Conservation (phyloP, 2,329 filamentous ascomycete genomes). For the Gnomoniopsis smithogilvyi region DNA sequence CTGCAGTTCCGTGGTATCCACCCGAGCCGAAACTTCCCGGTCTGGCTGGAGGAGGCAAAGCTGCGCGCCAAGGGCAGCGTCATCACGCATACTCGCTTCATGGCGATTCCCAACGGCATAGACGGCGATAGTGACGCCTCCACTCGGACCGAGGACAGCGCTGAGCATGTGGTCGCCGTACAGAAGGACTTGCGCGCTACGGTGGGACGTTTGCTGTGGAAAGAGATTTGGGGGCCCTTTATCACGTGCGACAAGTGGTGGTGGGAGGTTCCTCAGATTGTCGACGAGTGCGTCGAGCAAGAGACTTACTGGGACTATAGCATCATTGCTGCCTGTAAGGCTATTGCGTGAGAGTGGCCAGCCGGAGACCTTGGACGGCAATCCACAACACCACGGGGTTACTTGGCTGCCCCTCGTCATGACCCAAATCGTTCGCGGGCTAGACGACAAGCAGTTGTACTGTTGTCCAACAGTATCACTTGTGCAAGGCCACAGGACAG, state of each 20-base stretch:
- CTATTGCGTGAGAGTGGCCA: constrained; percentile 19
- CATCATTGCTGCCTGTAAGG: constrained; percentile 53
- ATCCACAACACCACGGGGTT: not conserved
- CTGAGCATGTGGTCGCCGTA: constrained; percentile 21
- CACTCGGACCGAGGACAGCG: constrained; percentile 12
- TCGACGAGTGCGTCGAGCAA: constrained; percentile 51
- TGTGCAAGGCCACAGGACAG: no score
- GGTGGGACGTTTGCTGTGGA: constrained; percentile 57
- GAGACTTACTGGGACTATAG: constrained; percentile 59
- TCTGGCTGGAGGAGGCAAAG: constrained; percentile 55
- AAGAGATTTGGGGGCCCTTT: constrained; percentile 55
- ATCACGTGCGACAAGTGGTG: constrained; percentile 53
- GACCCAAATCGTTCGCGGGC: not conserved
- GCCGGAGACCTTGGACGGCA: not conserved
- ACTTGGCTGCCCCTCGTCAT: no score
- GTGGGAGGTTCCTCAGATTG: constrained; percentile 57
- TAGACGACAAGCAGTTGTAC: no score
- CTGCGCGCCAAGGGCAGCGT: constrained; percentile 47
- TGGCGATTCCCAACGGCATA: constrained; percentile 34
- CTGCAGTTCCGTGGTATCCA: constrained; percentile 56
- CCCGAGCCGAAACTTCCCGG: constrained; percentile 55
- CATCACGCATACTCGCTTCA: constrained; percentile 46
- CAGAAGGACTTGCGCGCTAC: constrained; percentile 40
- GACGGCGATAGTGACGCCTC: constrained; percentile 13
- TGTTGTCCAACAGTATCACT: no score